phyloP scores from a whole-genome alignment of 768 basidiomycete species.

The Chalciporus chontae region DNA sequence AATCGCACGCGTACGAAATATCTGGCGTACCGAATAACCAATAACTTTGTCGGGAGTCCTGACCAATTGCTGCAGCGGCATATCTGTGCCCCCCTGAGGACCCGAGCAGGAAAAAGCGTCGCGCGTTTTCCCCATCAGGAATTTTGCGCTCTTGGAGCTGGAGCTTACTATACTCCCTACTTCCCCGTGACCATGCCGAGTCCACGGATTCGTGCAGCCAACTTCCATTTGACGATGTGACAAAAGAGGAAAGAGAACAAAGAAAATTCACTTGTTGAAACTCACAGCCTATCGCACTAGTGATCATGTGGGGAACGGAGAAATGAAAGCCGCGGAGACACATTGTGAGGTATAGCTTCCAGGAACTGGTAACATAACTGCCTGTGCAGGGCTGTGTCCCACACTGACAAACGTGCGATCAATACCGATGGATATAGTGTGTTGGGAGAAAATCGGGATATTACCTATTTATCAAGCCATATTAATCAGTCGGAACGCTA shows the following conservation, averaged over 20 bases:
- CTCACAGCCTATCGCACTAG: background rate
- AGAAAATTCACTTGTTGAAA: too few species aligned
- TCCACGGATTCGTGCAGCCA: background rate
- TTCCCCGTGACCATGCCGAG: background rate
- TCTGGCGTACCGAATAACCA: background rate
- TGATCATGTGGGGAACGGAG: conserved; percentile 5
- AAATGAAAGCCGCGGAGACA: conserved; percentile 12
- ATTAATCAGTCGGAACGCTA: conserved; percentile 3
- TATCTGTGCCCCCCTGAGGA: background rate
- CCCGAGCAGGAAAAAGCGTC: too few species aligned
- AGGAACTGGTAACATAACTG: background rate
- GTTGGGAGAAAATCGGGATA: too few species aligned
- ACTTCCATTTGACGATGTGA: conserved; percentile 13
- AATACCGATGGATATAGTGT: too few species aligned
- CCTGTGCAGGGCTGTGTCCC: conserved; percentile 8
- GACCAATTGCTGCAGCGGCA: background rate
- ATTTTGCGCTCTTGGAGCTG: background rate
- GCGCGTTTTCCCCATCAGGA: background rate
- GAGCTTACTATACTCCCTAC: too few species aligned
- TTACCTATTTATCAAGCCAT: background rate
- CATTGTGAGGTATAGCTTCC: conserved; percentile 10
- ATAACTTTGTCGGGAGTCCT: background rate
- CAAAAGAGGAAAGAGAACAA: conserved; percentile 6
- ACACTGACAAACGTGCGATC: background rate
- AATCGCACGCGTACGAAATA: background rate